Evolutionary conservation across 176 grass and related monocot species (phyloP).

Genomic region (Oryza rufipogon): DNA sequence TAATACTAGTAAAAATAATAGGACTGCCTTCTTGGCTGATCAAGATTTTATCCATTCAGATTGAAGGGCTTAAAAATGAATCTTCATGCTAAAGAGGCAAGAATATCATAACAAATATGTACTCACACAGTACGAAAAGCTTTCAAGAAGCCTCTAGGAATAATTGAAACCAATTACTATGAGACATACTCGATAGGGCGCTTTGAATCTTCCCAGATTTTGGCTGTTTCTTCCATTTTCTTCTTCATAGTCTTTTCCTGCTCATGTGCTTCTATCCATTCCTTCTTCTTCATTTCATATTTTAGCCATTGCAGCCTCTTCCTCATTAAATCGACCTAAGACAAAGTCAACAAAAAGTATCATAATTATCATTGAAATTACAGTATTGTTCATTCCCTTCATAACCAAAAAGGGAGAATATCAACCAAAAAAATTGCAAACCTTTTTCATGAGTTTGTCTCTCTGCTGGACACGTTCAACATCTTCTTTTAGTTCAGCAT

Average conservation of each 20-base stretch:
- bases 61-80: neutral
- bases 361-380: neutral
- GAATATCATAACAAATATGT: neutral
- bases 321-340: neutral
- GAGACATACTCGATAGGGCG: constrained; percentile 66
- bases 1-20: neutral
- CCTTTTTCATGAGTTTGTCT: constrained; percentile 49
- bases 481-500: constrained; percentile 85
- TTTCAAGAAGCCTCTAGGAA: neutral
- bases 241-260: constrained; percentile 55
- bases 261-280: constrained; percentile 61
- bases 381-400: neutral
- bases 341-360: neutral
- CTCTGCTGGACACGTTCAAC: constrained; percentile 76
- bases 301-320: constrained; percentile 76
- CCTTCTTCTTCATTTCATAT: constrained; percentile 56
- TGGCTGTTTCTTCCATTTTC: constrained; percentile 73
- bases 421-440: neutral
- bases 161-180: constrained; percentile 5
- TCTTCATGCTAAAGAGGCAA: neutral
- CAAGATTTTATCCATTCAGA: neutral
- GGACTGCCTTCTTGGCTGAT: neutral
- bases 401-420: neutral
- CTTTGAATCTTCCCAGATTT: constrained; percentile 66
- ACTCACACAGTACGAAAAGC: neutral